Evolutionary conservation across 139 green algal species (phyloP).

Genomic region (Chlamydomonas sp.): DNA sequence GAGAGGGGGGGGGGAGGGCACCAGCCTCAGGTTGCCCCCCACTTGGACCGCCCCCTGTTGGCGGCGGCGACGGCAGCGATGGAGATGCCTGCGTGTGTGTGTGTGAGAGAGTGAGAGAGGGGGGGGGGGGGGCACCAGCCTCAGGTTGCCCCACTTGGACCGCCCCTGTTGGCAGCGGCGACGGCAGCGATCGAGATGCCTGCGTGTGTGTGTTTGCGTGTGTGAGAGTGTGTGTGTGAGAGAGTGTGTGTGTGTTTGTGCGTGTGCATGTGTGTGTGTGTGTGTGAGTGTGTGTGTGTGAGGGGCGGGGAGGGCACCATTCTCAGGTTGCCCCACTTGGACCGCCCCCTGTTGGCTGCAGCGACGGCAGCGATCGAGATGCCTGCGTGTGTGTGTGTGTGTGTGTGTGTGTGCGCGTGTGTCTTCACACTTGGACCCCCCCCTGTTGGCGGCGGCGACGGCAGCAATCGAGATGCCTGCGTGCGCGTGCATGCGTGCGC

Average conservation of each 20-base stretch:
- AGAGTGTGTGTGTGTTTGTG: no score
- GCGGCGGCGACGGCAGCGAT: background rate
- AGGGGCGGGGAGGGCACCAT: slow-evolving; percentile 36
- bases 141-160: slow-evolving; percentile 16
- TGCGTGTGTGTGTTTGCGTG: background rate
- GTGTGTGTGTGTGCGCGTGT: background rate
- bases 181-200: background rate
- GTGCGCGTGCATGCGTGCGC: no score
- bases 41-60: background rate
- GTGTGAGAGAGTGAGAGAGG: background rate
- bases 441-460: background rate
- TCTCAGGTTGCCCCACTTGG: slow-evolving; percentile 13
- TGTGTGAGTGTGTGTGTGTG: no score
- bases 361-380: background rate
- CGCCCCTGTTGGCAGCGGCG: background rate
- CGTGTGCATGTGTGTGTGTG: slow-evolving; percentile 75
- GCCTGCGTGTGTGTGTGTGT: background rate
- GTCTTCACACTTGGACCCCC: background rate
- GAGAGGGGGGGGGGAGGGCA: slow-evolving; percentile 3
- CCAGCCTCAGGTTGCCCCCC: slow-evolving; percentile 22
- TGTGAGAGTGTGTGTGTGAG: no score
- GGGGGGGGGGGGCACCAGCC: slow-evolving; percentile 23
- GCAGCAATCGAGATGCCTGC: background rate
- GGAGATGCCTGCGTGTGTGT: background rate
- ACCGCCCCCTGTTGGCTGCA: background rate